Percentiles rank a stretch among this genome's conserved stretches.
phyloP scores from a whole-genome alignment of 352 stramenopile species.

The Thraustochytrium sp. region DNA sequence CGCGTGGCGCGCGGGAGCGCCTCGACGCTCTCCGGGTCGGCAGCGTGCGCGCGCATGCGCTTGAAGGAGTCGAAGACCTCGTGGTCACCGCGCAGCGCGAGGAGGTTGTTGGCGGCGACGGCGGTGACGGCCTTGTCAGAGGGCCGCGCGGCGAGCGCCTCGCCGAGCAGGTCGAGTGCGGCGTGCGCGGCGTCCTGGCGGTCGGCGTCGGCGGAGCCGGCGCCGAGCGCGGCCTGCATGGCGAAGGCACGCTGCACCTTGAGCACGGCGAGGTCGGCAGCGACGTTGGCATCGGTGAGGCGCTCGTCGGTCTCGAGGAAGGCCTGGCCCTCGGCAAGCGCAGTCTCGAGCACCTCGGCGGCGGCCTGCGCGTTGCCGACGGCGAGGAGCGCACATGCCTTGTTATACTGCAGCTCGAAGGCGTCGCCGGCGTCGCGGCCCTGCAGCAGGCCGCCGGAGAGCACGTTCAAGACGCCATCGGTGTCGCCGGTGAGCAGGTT shows the following conservation, averaged over 20 bases:
- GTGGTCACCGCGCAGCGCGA: constrained; percentile 30
- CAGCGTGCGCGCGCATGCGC: background rate
- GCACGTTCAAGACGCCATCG: background rate
- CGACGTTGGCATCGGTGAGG: background rate
- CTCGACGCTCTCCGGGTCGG: background rate
- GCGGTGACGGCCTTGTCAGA: background rate
- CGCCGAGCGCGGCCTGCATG: background rate
- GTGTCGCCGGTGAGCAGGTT: background rate
- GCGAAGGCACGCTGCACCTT: constrained; percentile 4
- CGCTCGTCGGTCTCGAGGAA: constrained; percentile 14
- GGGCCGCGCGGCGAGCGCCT: background rate
- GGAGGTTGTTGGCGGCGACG: constrained; percentile 27
- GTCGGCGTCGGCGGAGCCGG: background rate
- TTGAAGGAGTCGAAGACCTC: constrained; percentile 43
- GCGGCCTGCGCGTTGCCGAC: background rate
- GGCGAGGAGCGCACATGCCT: constrained; percentile 3
- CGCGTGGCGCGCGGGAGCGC: background rate
- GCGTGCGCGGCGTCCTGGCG: background rate
- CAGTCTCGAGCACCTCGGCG: background rate
- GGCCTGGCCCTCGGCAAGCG: background rate
- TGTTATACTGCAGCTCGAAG: constrained; percentile 40
- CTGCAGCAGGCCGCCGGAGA: background rate
- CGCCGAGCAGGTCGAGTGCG: background rate
- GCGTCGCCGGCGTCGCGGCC: background rate
- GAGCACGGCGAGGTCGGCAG: constrained; percentile 4